Evolutionary conservation across 768 basidiomycete genomes (phyloP).

Genomic region (Cystofilobasidium bisporidii): DNA sequence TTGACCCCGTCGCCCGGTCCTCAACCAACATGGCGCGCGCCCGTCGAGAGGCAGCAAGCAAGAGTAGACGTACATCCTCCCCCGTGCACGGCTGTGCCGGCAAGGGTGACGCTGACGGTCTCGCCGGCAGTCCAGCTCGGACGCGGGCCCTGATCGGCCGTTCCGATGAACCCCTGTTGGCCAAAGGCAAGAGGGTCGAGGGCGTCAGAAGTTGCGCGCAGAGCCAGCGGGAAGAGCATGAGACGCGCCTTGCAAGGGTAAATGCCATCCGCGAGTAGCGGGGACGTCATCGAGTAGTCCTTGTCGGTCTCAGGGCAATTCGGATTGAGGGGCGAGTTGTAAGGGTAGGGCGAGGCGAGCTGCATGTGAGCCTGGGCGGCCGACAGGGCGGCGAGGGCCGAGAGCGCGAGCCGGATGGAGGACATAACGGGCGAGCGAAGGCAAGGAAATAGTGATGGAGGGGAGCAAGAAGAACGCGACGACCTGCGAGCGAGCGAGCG

Average conservation of each 20-base stretch:
- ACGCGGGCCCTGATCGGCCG: constrained; percentile 30
- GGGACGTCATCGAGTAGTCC: constrained; percentile 40
- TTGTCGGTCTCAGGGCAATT: constrained; percentile 32
- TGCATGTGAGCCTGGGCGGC: constrained; percentile 30
- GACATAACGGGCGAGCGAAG: no score
- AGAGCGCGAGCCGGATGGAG: no score
- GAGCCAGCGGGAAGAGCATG: constrained; percentile 28
- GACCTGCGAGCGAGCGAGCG: background rate
- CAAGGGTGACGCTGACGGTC: constrained; percentile 34
- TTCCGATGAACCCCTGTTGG: constrained; percentile 30
- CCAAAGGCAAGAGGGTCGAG: background rate
- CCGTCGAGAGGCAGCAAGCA: background rate
- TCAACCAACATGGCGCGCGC: background rate
- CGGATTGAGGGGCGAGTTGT: constrained; percentile 31
- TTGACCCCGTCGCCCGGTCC: no score
- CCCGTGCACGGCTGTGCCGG: constrained; percentile 38
- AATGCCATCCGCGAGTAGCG: constrained; percentile 36
- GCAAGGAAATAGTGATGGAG: background rate
- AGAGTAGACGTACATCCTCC: constrained; percentile 36
- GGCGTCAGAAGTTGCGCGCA: background rate
- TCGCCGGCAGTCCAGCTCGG: constrained; percentile 37
- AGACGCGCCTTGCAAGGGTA: constrained; percentile 39
- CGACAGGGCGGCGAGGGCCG: constrained; percentile 1
- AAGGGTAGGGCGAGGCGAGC: constrained; percentile 29
- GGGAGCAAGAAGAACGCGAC: background rate